Percentiles rank a stretch among this genome's conserved stretches.
Conservation (phyloP, 768 basidiomycete genomes). For the Pleurotus platypus region DNA sequence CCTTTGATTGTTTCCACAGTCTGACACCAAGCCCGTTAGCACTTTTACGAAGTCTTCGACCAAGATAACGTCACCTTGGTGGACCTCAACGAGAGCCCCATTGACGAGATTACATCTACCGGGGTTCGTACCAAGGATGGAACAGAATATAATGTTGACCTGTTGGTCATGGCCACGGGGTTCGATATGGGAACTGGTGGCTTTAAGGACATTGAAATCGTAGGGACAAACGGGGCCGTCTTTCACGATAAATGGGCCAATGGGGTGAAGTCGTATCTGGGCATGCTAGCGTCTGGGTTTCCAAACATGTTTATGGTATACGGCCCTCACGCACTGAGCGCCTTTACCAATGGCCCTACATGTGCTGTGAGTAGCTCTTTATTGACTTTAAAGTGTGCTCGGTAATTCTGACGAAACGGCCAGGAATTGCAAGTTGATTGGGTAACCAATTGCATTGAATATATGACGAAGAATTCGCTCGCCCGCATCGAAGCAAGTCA, state of each 20-base stretch:
- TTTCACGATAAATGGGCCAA: conserved; percentile 14
- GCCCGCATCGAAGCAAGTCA: conserved; percentile 9
- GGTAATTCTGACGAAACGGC: not conserved
- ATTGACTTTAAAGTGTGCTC: not conserved
- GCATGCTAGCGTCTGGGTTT: conserved; percentile 9
- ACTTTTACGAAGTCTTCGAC: conserved; percentile 11
- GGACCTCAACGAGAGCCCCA: conserved; percentile 13
- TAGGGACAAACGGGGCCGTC: conserved; percentile 10
- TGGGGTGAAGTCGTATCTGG: conserved; percentile 13
- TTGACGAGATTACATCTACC: conserved; percentile 11
- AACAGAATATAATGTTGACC: conserved; percentile 11
- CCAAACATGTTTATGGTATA: conserved; percentile 16
- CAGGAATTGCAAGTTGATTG: conserved; percentile 17
- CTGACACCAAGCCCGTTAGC: not conserved
- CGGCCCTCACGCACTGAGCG: conserved; percentile 15
- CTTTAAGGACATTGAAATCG: conserved; percentile 12
- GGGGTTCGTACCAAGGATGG: conserved; percentile 13
- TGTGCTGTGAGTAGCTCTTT: conserved; percentile 8
- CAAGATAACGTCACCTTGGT: conserved; percentile 15
- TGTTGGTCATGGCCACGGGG: conserved; percentile 15
- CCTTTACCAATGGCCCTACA: conserved; percentile 12
- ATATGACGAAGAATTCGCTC: conserved; percentile 7
- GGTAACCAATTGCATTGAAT: conserved; percentile 11
- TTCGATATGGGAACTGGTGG: conserved; percentile 13
- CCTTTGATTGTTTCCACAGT: not conserved